Conservation (phyloP, 140 eudicot species). For the Anethum foeniculum region DNA sequence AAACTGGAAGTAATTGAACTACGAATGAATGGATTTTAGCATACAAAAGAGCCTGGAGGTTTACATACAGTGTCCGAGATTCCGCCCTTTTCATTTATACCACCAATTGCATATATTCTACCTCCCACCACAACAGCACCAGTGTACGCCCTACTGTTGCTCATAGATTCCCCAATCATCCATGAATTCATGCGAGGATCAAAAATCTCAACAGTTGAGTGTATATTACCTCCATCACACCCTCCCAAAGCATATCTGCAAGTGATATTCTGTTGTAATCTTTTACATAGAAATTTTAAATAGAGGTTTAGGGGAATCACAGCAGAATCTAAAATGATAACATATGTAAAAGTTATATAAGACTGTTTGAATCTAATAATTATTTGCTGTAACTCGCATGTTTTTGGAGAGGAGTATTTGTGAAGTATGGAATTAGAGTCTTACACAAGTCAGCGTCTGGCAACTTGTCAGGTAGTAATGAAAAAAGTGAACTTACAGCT, state of each 20-base stretch:
- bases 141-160: conserved; percentile 36
- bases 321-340: background rate
- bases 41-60: background rate
- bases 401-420: background rate
- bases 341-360: background rate
- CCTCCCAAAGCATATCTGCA: conserved; percentile 87
- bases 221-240: conserved; percentile 39
- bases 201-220: conserved; percentile 42
- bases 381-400: background rate
- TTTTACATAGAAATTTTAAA: background rate
- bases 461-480: background rate
- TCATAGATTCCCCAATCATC: conserved; percentile 59
- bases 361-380: background rate
- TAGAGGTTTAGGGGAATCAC: background rate
- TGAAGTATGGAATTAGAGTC: background rate
- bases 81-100: conserved; percentile 20
- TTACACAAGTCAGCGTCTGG: background rate
- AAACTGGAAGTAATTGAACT: background rate
- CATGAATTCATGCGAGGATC: conserved; percentile 71
- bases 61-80: conserved; percentile 42
- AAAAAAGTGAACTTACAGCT: conserved; percentile 46
- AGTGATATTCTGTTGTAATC: background rate
- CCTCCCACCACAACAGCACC: conserved; percentile 46
- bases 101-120: conserved; percentile 49
- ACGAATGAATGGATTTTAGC: background rate